A percentile compares a stretch with the other conserved stretches of the same genome.
phyloP scores from a whole-genome alignment of 2,329 filamentous ascomycete genomes.

The Thielaviopsis musarum region DNA sequence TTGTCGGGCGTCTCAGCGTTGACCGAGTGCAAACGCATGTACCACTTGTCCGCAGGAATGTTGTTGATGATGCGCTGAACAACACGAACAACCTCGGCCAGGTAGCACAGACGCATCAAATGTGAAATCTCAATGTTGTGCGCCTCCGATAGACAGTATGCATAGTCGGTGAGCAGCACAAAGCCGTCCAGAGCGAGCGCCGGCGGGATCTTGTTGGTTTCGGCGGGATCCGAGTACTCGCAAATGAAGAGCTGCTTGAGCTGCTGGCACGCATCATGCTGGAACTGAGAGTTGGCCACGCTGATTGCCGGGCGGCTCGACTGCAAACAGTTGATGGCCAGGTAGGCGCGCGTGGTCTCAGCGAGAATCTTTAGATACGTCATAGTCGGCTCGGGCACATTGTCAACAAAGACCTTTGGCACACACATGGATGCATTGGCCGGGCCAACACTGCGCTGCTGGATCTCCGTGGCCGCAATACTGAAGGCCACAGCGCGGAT shows the following conservation, averaged over 20 bases:
- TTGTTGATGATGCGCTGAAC: slow-evolving; percentile 42
- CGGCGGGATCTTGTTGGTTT: slow-evolving; percentile 32
- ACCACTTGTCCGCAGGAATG: slow-evolving; percentile 32
- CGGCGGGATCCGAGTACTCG: slow-evolving; percentile 16
- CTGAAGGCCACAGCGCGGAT: slow-evolving; percentile 61
- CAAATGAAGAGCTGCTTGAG: slow-evolving; percentile 10
- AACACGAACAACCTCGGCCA: slow-evolving; percentile 79
- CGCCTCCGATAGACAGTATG: slow-evolving; percentile 50
- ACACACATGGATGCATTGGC: slow-evolving; percentile 59
- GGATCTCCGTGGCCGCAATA: slow-evolving; percentile 77
- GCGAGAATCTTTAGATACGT: slow-evolving; percentile 77
- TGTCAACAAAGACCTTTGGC: slow-evolving; percentile 23
- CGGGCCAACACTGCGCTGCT: slow-evolving; percentile 69
- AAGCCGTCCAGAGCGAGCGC: slow-evolving; percentile 57
- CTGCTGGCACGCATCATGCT: slow-evolving; percentile 4
- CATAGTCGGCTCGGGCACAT: slow-evolving; percentile 62
- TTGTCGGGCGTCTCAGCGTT: slow-evolving; percentile 26
- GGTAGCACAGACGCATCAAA: slow-evolving; percentile 69
- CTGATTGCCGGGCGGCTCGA: slow-evolving; percentile 18
- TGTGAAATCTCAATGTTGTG: slow-evolving; percentile 61
- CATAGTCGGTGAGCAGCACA: slow-evolving; percentile 64
- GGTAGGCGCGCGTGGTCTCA: slow-evolving; percentile 76
- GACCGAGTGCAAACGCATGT: slow-evolving; percentile 27
- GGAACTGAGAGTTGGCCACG: slow-evolving; percentile 4
- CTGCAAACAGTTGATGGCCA: slow-evolving; percentile 56